These are phyloP conservation scores for Purshia tridentata DNA, from an alignment of 306 rosid genomes.

Conservation along the genomic window DNA sequence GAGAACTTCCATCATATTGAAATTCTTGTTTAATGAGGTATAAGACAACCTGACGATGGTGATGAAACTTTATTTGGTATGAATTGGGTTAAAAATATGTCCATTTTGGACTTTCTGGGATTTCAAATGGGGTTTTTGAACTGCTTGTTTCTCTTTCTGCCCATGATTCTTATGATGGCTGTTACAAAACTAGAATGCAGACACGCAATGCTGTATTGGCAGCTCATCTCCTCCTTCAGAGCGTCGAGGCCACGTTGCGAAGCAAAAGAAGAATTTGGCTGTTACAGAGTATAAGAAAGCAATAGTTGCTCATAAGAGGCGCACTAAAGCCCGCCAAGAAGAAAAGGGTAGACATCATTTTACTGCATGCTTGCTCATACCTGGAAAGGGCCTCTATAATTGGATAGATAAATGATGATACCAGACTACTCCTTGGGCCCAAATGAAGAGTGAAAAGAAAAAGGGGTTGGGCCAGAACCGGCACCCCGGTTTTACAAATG, in stretches of 20 bases:
- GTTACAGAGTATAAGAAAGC: constrained; percentile 70
- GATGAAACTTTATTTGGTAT: neutral
- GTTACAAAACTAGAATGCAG: constrained; percentile 54
- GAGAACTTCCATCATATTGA: no score
- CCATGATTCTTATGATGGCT: constrained; percentile 10
- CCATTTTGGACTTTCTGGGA: neutral
- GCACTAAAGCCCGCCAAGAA: constrained; percentile 51
- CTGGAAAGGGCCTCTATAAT: no score
- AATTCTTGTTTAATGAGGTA: neutral
- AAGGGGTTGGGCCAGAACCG: no score
- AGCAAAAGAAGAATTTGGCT: constrained; percentile 71
- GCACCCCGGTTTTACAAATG: no score
- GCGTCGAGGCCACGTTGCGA: constrained; percentile 64
- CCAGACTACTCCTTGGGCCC: no score
- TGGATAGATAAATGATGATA: no score
- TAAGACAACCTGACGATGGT: neutral
- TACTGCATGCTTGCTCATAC: neutral
- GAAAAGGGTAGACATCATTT: constrained; percentile 45
- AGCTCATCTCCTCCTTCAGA: constrained; percentile 62
- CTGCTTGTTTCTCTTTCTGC: neutral
- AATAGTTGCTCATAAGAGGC: constrained; percentile 75
- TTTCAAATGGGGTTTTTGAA: neutral
- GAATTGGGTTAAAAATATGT: neutral
- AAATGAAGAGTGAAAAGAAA: no score
- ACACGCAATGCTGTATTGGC: constrained; percentile 60